Evolutionary conservation across 2,329 filamentous ascomycete genomes (phyloP), one percentile per base, ranked within the genome.

Genomic region (Beauveria bassiana): DNA sequence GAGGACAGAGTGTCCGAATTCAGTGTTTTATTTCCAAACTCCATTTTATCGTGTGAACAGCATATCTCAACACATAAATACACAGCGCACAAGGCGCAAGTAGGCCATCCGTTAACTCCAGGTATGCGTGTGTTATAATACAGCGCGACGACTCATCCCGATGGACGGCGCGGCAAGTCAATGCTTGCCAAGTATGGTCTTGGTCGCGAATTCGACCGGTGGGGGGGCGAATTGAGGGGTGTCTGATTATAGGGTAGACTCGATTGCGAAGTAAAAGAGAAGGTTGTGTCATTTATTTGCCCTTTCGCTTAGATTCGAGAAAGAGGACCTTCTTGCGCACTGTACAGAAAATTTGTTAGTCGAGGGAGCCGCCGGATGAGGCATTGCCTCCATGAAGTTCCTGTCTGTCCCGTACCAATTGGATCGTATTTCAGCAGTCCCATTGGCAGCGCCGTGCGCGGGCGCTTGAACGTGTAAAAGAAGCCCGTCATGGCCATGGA

Each of bases 341-440:
- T 96, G 68, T 34, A 67, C 40, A 45, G 52, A 49, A 52, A 46
- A 63, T 38, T 64, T 45, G 42, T 46, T 64, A 61, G 24, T 4
- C 3, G 8, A 10, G 12, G 3, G 47, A 16, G 43, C 47, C 5
- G 43, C 14, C 14, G 18, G 12, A 46, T 20, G 20, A 43, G 49
- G 49, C 16, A 42, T 22, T 26, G 28, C 20, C 50, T 26, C n/a
- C 6, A 1, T n/a, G 9, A 61, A 38, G 65, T 55, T 46, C 53
- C 43, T 20, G 12, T 38, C 12, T 24, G 22, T 16, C 16, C 58
- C 73, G 67, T 86, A 96, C 91, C 88, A 66, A 99, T 93, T 47
- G 95, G 95, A 73, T 99, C 95, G 77, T 99, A 99, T 81, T 99
- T 99, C 69, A 99, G 80, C 91, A 99, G 95, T 79, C 92, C 96